Evolutionary conservation across 331 rosid genomes (phyloP).

Genomic region (Dryas integrifolia): DNA sequence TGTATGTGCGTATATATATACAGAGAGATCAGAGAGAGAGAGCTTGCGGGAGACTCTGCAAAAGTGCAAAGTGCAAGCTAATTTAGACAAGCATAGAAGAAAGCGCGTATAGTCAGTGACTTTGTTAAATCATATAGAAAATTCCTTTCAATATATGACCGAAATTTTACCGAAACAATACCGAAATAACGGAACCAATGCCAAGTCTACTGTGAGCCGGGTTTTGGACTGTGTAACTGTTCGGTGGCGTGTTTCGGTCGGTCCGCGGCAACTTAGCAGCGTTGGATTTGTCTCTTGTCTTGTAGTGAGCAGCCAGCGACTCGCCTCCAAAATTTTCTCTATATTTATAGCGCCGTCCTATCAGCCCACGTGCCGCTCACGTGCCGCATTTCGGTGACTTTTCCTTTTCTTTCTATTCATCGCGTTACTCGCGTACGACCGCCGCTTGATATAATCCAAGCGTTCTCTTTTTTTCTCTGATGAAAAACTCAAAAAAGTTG

Average conservation of each 20-base stretch:
- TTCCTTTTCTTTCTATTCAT: not conserved
- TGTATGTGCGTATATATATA: not conserved
- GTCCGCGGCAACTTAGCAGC: constrained; percentile 16
- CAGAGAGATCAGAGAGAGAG: constrained; percentile 7
- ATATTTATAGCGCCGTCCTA: constrained; percentile 38
- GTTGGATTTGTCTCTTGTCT: constrained; percentile 17
- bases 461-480: not conserved
- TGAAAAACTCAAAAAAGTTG: not conserved
- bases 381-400: constrained; percentile 15
- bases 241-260: constrained; percentile 14
- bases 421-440: not conserved
- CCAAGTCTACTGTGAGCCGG: no score
- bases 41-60: not conserved
- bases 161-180: constrained; percentile 21
- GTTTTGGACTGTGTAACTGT: no score
- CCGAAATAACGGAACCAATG: constrained; percentile 2
- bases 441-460: not conserved
- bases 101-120: constrained; percentile 41
- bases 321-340: not conserved
- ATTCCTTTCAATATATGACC: not conserved
- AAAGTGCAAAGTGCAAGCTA: not conserved
- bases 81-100: constrained; percentile 25
- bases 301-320: constrained; percentile 8
- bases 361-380: constrained; percentile 32
- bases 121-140: not conserved